These are phyloP conservation scores for Blastomyces gilchristii DNA, from an alignment of 2,329 filamentous ascomycete genomes.

Conservation along the genomic window DNA sequence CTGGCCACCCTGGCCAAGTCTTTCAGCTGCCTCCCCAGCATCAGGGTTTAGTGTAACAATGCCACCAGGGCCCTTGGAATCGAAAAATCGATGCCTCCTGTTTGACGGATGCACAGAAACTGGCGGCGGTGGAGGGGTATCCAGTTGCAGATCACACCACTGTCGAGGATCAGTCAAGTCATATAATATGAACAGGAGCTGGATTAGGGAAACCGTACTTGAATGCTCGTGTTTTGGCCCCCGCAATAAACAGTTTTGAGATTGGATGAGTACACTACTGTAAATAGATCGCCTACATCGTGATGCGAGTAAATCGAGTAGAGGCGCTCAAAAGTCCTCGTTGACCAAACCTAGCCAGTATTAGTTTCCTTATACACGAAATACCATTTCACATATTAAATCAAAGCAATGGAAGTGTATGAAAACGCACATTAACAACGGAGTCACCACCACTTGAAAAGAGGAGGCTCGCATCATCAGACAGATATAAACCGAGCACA, in stretches of 20 bases:
- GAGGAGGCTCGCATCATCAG: slow-evolving; percentile 61
- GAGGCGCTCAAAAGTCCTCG: slow-evolving; percentile 60
- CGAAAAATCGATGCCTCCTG: slow-evolving; percentile 81
- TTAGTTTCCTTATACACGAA: slow-evolving; percentile 10
- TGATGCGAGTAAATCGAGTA: slow-evolving; percentile 90
- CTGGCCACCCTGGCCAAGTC: slow-evolving; percentile 46
- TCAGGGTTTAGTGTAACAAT: slow-evolving; percentile 63
- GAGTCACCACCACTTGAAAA: slow-evolving; percentile 92
- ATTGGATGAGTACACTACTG: slow-evolving; percentile 73
- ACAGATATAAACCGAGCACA: slow-evolving; percentile 75
- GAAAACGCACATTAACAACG: slow-evolving; percentile 60
- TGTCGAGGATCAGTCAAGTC: slow-evolving; percentile 25
- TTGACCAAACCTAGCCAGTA: slow-evolving; percentile 61
- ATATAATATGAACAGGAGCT: neutral
- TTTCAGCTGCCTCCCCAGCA: slow-evolving; percentile 43
- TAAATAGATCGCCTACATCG: slow-evolving; percentile 93
- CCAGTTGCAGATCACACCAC: slow-evolving; percentile 70
- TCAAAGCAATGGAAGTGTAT: neutral
- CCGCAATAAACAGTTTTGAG: slow-evolving; percentile 81
- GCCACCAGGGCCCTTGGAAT: slow-evolving; percentile 77
- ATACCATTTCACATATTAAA: neutral
- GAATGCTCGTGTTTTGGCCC: slow-evolving; percentile 87
- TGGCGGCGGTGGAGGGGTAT: slow-evolving; percentile 51
- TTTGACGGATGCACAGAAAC: slow-evolving; percentile 62
- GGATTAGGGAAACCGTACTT: slow-evolving; percentile 35